These are phyloP conservation scores for Penicillium sp. DNA, from an alignment of 2,329 filamentous ascomycete genomes.

Conservation along the genomic window DNA sequence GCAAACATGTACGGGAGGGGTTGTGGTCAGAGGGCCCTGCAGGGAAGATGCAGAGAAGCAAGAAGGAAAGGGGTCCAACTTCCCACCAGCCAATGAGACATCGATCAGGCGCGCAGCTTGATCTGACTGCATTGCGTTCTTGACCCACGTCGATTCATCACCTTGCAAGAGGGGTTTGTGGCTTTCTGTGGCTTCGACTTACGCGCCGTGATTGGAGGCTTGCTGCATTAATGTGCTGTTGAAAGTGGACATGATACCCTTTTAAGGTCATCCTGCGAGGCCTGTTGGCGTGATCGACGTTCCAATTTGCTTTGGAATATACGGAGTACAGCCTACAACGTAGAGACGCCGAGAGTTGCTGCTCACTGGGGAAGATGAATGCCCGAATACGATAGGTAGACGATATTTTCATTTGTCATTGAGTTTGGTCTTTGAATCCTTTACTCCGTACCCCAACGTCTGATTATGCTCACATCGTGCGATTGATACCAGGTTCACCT, in stretches of 20 bases:
- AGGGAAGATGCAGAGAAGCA: conserved; percentile 9
- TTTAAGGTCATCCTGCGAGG: background rate
- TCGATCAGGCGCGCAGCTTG: background rate
- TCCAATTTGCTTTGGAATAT: background rate
- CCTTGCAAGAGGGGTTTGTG: background rate
- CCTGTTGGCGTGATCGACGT: background rate
- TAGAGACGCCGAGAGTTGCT: background rate
- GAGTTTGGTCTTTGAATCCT: background rate
- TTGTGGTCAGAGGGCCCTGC: background rate
- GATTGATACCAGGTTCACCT: background rate
- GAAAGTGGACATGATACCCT: background rate
- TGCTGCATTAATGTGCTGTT: background rate
- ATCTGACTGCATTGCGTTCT: background rate
- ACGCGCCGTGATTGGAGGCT: background rate
- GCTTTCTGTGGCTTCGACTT: background rate
- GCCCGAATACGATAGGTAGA: background rate
- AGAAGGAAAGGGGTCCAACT: background rate
- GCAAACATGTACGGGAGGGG: background rate
- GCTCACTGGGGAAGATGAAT: background rate
- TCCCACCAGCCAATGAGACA: background rate
- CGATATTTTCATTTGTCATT: background rate
- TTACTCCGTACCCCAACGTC: too few species aligned
- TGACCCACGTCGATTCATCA: background rate
- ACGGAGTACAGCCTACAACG: too few species aligned
- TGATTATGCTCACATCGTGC: too few species aligned